phyloP scores from a whole-genome alignment of 2,329 filamentous ascomycete species.

The Sarocladium kiliense region DNA sequence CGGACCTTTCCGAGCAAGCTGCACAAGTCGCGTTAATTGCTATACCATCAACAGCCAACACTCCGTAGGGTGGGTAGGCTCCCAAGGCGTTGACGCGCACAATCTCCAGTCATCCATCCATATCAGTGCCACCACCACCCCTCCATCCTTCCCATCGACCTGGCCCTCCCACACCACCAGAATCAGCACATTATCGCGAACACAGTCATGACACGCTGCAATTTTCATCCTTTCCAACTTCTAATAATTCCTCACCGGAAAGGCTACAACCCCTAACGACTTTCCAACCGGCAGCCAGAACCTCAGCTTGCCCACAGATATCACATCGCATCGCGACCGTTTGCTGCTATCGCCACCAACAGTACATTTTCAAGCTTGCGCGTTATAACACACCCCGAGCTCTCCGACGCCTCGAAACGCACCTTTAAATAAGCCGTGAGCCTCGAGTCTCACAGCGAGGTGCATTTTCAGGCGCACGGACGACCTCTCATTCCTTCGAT shows the following conservation, averaged over 20 bases:
- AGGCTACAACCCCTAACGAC: slow-evolving; percentile 6
- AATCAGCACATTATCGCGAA: not conserved
- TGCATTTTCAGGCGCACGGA: slow-evolving; percentile 55
- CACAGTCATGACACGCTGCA: slow-evolving; percentile 7
- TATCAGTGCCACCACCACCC: slow-evolving; percentile 6
- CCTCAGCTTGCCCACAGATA: not conserved
- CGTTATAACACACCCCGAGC: not conserved
- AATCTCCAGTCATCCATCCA: not conserved
- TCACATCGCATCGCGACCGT: not conserved
- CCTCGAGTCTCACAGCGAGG: slow-evolving; percentile 86
- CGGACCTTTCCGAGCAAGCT: not conserved
- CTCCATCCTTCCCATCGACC: not conserved
- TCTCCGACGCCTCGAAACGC: slow-evolving; percentile 32
- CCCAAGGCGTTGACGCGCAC: slow-evolving; percentile 4
- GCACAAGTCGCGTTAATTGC: not conserved
- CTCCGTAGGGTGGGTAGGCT: not conserved
- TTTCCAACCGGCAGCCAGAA: not conserved
- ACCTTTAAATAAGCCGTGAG: slow-evolving; percentile 93
- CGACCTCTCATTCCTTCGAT: slow-evolving; percentile 30
- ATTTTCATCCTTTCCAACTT: not conserved
- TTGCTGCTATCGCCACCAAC: not conserved
- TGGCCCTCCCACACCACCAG: not conserved
- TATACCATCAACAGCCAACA: no score
- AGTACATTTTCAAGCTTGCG: no score
- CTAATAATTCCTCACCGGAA: not conserved